Percentiles rank a stretch among this genome's conserved stretches.
Conservation (phyloP, 1,284 basidiomycete genomes). For the Blastosporella zonata region DNA sequence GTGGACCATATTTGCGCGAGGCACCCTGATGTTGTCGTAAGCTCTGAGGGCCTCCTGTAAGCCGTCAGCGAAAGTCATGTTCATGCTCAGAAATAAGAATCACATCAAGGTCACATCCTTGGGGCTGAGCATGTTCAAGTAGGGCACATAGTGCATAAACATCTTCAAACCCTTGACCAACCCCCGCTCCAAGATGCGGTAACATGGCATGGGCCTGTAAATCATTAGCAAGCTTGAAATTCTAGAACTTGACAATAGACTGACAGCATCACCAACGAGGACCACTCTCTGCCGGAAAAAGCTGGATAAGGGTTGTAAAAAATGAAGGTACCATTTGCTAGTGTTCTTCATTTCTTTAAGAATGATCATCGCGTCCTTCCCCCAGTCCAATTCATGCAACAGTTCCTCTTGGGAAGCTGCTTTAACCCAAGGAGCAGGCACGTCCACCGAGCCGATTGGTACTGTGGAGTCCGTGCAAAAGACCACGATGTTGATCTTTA, state of each 20-base stretch:
- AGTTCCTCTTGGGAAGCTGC: slow-evolving; percentile 42
- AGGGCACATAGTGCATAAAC: slow-evolving; percentile 48
- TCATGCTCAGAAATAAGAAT: slow-evolving; percentile 12
- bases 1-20: slow-evolving; percentile 46
- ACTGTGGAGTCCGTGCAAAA: slow-evolving; percentile 42
- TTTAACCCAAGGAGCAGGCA: slow-evolving; percentile 47
- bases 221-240: not conserved
- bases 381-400: slow-evolving; percentile 47
- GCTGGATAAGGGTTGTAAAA: slow-evolving; percentile 43
- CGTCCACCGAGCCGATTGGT: slow-evolving; percentile 34
- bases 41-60: slow-evolving; percentile 39
- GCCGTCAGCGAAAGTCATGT: not conserved
- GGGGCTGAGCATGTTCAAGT: slow-evolving; percentile 44
- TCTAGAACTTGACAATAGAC: slow-evolving; percentile 17
- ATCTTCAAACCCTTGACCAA: slow-evolving; percentile 64
- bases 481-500: slow-evolving; percentile 52
- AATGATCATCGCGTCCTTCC: slow-evolving; percentile 42
- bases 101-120: slow-evolving; percentile 45
- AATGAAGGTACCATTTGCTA: slow-evolving; percentile 60
- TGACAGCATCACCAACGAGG: slow-evolving; percentile 58
- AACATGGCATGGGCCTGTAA: slow-evolving; percentile 56
- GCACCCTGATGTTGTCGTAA: slow-evolving; percentile 43
- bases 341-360: slow-evolving; percentile 46
- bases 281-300: slow-evolving; percentile 48
- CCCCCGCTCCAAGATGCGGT: slow-evolving; percentile 61